Evolutionary conservation across 495 filamentous ascomycete species (phyloP), one percentile per base, ranked within the genome.

Genomic region (Lophium mytilinum): DNA sequence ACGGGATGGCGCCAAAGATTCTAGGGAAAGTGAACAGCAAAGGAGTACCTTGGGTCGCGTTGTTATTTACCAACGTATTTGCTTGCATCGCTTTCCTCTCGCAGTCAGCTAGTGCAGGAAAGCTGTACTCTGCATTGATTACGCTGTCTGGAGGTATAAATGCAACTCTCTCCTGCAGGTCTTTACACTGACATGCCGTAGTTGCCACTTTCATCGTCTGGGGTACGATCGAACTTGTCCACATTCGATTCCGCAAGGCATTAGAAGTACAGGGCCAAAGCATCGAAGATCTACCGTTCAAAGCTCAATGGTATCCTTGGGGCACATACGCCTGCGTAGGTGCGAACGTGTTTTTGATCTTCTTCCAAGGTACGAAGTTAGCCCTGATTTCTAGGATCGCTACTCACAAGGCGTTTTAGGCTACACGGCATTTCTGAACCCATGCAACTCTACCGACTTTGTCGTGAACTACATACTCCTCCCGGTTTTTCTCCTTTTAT

Each of bases 171-270:
- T 61, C 75, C 43, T 80, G 79, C 65, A 60, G 66, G 54, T 90
- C 85, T 84, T 78, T 90, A 15, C 78, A 87, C 17, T 74, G 83
- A 7, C 68, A 89, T 14, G 82, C 80, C 4, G 85, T 80, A 52
- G 74, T 88, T 15, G 74, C 77, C 18, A 73, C 77, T 66, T 78
- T 89, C 67, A 86, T 88, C 69, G 76, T 80, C 53, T 90, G 83
- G 82, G 83, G 79, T 17, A 80, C 80, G 50, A 84, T 88, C 68
- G 83, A 79, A 68, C 65, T 86, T 9, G 76, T 84, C 2, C 86
- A 89, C 64, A 87, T 90, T 65, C 80, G 86, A 30, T 88, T 89
- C 78, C 81, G 86, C n/a, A 61, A 68, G 12, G 85, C 76, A 7
- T 89, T 84, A 85, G 73, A 71, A 12, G 56, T 69, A 34, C 81